Evolutionary conservation across 2,329 filamentous ascomycete species (phyloP).

Genomic region (Xylaria multiplex): DNA sequence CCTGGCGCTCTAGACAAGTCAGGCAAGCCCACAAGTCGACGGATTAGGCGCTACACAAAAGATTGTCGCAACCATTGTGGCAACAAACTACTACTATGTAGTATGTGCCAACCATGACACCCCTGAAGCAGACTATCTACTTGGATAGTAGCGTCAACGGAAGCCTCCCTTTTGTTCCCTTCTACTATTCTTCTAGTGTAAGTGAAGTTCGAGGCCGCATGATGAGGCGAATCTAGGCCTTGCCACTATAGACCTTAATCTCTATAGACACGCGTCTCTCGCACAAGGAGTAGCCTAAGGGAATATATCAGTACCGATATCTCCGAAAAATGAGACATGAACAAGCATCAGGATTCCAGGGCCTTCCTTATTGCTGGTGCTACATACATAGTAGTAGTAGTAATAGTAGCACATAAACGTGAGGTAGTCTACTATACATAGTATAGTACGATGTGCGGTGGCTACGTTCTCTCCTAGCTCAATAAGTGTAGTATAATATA

Average conservation of each 20-base stretch:
- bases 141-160: constrained; percentile 11
- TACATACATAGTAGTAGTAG: too few relatives aligned
- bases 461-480: background rate
- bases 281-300: background rate
- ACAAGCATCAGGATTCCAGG: too few relatives aligned
- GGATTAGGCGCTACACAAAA: constrained; percentile 8
- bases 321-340: constrained; percentile 3
- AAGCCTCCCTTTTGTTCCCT: constrained; percentile 13
- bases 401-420: too few relatives aligned
- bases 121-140: constrained; percentile 9
- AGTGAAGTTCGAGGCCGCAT: constrained; percentile 1
- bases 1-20: background rate
- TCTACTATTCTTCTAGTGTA: constrained; percentile 8
- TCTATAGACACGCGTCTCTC: constrained; percentile 16
- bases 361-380: too few relatives aligned
- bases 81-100: too few relatives aligned
- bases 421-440: too few relatives aligned
- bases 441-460: too few relatives aligned
- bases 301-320: constrained; percentile 13
- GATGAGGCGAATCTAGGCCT: constrained; percentile 6
- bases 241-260: background rate
- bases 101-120: constrained; percentile 14
- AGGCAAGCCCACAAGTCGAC: constrained; percentile 6
- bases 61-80: constrained; percentile 25
- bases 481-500: background rate